Percentiles rank a stretch among this genome's conserved stretches.
Evolutionary conservation across 176 grass and related monocot genomes (phyloP).

Genomic region (Themeda triandra): DNA sequence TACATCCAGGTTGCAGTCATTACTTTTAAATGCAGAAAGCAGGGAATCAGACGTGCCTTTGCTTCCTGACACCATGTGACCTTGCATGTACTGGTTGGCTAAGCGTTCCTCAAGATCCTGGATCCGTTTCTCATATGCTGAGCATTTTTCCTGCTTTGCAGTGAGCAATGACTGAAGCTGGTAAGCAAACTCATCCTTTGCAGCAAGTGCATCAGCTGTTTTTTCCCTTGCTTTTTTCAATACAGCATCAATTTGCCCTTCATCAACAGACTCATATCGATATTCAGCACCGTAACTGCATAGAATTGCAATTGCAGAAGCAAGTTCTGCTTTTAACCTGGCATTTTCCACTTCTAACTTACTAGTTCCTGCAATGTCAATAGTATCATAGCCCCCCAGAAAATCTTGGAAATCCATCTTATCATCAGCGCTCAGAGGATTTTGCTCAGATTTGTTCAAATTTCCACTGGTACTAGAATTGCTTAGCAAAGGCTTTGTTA

Average conservation of each 20-base stretch:
- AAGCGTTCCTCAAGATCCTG: conserved; percentile 79
- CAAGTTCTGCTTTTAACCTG: conserved; percentile 90
- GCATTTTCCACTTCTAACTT: conserved; percentile 94
- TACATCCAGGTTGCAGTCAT: conserved; percentile 51
- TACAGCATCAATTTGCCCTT: conserved; percentile 55
- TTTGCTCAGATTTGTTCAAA: conserved; percentile 56
- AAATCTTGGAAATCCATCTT: conserved; percentile 64
- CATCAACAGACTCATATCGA: conserved; percentile 63
- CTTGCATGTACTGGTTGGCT: conserved; percentile 72
- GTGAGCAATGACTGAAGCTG: conserved; percentile 67
- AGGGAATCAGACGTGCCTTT: conserved; percentile 56
- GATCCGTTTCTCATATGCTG: conserved; percentile 84
- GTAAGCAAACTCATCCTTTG: conserved; percentile 76
- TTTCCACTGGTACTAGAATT: conserved; percentile 33
- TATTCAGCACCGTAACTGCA: conserved; percentile 63
- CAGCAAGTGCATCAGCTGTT: conserved; percentile 67
- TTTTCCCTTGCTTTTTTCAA: conserved; percentile 61
- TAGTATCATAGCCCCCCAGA: conserved; percentile 52
- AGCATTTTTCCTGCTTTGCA: conserved; percentile 60
- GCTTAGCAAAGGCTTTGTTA: conserved; percentile 37
- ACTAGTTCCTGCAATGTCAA: conserved; percentile 85
- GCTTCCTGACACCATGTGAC: conserved; percentile 51
- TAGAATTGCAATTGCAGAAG: conserved; percentile 76
- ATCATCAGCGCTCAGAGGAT: conserved; percentile 41
- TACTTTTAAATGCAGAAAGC: conserved; percentile 53